Base-by-base conservation (phyloP, 257 asterid genomes). In the Solanum peruvianum region DNA sequence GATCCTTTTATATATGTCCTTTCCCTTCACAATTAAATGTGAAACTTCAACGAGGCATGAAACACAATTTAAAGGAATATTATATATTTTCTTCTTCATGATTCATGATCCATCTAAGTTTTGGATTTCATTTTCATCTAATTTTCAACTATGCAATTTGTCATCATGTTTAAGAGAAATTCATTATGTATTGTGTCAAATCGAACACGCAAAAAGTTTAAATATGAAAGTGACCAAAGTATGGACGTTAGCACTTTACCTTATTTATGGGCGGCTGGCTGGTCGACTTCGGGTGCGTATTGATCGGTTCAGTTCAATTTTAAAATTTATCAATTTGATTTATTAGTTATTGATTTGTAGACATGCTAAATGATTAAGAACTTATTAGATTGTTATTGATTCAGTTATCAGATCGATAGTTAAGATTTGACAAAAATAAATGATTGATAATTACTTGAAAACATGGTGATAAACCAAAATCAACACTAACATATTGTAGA, bases 261-360 rank as follows among this genome's bases (percentile, higher is more conserved):
- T 56, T 56, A 7, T n/a, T 56, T 56, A 56, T 56, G 64, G 64
- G 64, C 62, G n/a, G 62, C n/a, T 7, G n/a, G 4, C 64, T 2
- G 64, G n/a, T 56, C 11, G 64, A 56, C n/a, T n/a, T 49, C 6
- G 4, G 62, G 10, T 0, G 0, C 62, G 3, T 52, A 52, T 52
- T 0, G 11, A 52, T 52, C 62, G n/a, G 2, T 52, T 52, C 2
- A 0, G 2, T 0, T 56, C 1, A 0, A 20, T 18, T 18, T 56
- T 56, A 0, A 56, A 56, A 9, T 56, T 56, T 56, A 56, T 56
- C 11, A 18, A 9, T 56, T 56, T 52, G 3, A 0, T 18, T 52
- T 56, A 56, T 56, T 7, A 0, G n/a, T 56, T 56, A 56, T 56
- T 18, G 3, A 41, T 41, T 41, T 41, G 3, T 41, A 41, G 44